These are phyloP conservation scores for Immersiporthe knoxdaviesiana DNA, from an alignment of 2,329 filamentous ascomycete genomes.

Conservation along the genomic window DNA sequence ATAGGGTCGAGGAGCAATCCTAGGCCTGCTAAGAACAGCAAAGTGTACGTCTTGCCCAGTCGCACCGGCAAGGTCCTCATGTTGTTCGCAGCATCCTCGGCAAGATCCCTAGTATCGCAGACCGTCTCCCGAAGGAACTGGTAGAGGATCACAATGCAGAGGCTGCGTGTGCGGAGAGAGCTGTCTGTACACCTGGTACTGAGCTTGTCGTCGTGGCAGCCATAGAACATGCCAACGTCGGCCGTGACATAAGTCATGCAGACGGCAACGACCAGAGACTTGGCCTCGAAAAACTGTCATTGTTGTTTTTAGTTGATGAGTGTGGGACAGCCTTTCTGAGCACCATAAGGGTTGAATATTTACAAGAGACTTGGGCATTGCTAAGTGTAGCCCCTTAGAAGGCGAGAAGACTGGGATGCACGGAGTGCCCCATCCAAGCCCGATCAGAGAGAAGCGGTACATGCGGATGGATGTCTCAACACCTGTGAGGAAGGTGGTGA, in stretches of 20 bases:
- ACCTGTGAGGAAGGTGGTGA: constrained; percentile 3
- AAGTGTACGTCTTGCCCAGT: constrained; percentile 15
- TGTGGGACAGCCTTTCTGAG: not conserved
- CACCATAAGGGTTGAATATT: not conserved
- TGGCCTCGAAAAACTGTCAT: constrained; percentile 3
- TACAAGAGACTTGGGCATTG: constrained; percentile 7
- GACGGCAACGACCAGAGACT: constrained; percentile 10
- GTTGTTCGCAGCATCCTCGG: constrained; percentile 21
- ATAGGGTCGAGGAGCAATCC: not conserved
- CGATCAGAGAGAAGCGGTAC: constrained; percentile 6
- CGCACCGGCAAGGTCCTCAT: constrained; percentile 23
- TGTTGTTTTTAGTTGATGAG: not conserved
- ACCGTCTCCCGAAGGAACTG: constrained; percentile 29
- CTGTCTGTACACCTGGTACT: constrained; percentile 12
- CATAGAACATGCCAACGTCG: constrained; percentile 7
- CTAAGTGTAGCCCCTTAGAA: not conserved
- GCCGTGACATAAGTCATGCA: constrained; percentile 11
- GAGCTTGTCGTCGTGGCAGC: not conserved
- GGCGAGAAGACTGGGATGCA: constrained; percentile 7
- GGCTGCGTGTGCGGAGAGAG: constrained; percentile 21
- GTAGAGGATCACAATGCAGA: constrained; percentile 25
- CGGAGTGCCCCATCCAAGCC: constrained; percentile 7
- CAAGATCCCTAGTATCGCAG: constrained; percentile 26
- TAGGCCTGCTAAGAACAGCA: not conserved
- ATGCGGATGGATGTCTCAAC: not conserved